Conservation (phyloP, 169 alveolate genomes). For the Babesia divergens region DNA sequence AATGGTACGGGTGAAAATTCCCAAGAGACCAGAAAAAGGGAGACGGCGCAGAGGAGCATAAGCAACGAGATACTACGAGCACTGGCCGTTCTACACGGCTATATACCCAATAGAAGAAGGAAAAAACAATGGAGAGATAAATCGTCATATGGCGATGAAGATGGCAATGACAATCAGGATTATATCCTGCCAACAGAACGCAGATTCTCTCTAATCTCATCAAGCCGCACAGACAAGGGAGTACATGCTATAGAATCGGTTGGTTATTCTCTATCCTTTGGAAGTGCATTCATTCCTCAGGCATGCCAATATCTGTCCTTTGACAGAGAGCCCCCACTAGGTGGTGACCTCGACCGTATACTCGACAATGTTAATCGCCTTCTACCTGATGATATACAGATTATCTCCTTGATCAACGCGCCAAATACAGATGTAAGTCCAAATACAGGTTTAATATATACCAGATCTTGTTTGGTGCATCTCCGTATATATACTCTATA, state of each 20-base stretch:
- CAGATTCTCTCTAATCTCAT: constrained; percentile 66
- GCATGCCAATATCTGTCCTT: constrained; percentile 73
- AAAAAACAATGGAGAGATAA: background rate
- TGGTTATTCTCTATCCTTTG: background rate
- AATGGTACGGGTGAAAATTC: constrained; percentile 6
- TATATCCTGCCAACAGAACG: constrained; percentile 17
- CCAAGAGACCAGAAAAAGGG: background rate
- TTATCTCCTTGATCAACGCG: constrained; percentile 55
- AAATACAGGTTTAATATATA: background rate
- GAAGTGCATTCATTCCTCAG: background rate
- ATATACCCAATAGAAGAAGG: constrained; percentile 29
- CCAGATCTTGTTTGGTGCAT: background rate
- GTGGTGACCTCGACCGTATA: constrained; percentile 60
- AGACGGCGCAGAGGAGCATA: constrained; percentile 16
- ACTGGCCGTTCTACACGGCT: constrained; percentile 68
- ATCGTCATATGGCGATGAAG: background rate
- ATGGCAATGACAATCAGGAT: background rate
- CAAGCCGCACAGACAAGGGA: constrained; percentile 78
- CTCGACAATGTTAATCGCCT: constrained; percentile 60
- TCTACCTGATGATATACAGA: constrained; percentile 65
- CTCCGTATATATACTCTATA: no score
- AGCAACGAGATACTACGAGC: constrained; percentile 60
- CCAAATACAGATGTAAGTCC: constrained; percentile 57
- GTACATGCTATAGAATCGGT: constrained; percentile 73
- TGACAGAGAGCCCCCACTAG: constrained; percentile 63